Percentiles rank a stretch among this genome's conserved stretches.
These are phyloP conservation scores for Myochromella boudieri DNA, from an alignment of 768 basidiomycete species.

Conservation along the genomic window DNA sequence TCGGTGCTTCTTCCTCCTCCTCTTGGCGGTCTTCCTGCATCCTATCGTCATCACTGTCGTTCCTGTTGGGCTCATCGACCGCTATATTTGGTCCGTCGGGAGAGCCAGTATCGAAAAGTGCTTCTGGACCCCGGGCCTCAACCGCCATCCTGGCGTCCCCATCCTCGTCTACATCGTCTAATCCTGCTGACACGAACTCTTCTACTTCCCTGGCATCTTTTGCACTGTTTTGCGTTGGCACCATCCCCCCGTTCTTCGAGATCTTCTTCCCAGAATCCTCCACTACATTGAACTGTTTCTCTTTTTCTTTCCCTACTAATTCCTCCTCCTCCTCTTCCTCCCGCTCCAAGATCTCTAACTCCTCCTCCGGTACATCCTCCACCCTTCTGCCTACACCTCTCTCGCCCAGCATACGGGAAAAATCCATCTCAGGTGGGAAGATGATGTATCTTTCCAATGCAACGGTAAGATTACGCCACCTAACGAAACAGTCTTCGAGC, in stretches of 20 bases:
- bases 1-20: slow-evolving; percentile 3
- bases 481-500: slow-evolving; percentile 87
- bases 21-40: slow-evolving; percentile 5
- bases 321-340: neutral
- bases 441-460: slow-evolving; percentile 66
- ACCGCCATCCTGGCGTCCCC: slow-evolving; percentile 7
- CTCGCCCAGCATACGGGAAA: slow-evolving; percentile 44
- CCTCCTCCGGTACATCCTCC: slow-evolving; percentile 25
- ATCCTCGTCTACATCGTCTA: slow-evolving; percentile 11
- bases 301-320: neutral
- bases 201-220: slow-evolving; percentile 29
- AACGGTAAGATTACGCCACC: slow-evolving; percentile 72
- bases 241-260: slow-evolving; percentile 15
- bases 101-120: neutral
- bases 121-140: neutral
- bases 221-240: slow-evolving; percentile 30
- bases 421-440: slow-evolving; percentile 71
- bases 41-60: slow-evolving; percentile 8
- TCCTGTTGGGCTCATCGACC: slow-evolving; percentile 6
- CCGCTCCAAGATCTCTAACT: neutral
- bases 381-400: slow-evolving; percentile 34
- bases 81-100: neutral
- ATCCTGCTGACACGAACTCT: slow-evolving; percentile 15
- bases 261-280: slow-evolving; percentile 3
- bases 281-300: neutral